These are phyloP conservation scores for Dothistroma septosporum DNA, from an alignment of 2,329 filamentous ascomycete genomes.

Conservation along the genomic window DNA sequence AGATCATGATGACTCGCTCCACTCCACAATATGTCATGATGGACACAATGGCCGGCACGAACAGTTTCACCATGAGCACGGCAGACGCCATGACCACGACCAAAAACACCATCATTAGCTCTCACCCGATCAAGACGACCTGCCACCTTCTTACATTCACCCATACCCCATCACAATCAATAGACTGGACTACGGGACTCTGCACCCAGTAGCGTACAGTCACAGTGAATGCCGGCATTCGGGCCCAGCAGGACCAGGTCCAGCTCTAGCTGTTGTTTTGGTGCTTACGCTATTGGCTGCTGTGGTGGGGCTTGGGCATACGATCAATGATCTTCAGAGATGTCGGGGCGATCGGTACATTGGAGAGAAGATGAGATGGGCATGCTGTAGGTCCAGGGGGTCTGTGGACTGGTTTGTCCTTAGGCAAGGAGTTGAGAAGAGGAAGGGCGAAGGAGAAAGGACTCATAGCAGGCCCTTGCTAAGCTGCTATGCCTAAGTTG, in stretches of 20 bases:
- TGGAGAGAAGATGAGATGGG: not conserved
- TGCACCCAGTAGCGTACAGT: not conserved
- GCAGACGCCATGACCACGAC: not conserved
- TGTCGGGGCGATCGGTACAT: not conserved
- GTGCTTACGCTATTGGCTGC: not conserved
- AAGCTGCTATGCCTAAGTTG: too few species aligned
- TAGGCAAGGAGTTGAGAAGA: not conserved
- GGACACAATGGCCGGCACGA: not conserved
- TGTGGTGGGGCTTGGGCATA: not conserved
- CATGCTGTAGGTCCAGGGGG: not conserved
- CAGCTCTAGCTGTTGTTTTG: not conserved
- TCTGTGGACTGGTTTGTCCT: not conserved
- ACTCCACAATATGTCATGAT: not conserved
- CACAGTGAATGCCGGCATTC: not conserved
- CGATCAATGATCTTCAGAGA: not conserved
- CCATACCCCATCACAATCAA: not conserved
- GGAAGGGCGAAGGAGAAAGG: too few species aligned
- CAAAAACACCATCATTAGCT: not conserved
- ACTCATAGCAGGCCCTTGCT: too few species aligned
- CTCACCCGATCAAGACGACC: not conserved
- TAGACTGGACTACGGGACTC: not conserved
- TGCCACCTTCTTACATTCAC: not conserved
- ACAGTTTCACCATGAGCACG: not conserved
- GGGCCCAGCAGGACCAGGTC: not conserved
- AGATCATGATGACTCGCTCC: not conserved